phyloP scores from a whole-genome alignment of 1,284 basidiomycete genomes.

The Ceratobasidium sp. region DNA sequence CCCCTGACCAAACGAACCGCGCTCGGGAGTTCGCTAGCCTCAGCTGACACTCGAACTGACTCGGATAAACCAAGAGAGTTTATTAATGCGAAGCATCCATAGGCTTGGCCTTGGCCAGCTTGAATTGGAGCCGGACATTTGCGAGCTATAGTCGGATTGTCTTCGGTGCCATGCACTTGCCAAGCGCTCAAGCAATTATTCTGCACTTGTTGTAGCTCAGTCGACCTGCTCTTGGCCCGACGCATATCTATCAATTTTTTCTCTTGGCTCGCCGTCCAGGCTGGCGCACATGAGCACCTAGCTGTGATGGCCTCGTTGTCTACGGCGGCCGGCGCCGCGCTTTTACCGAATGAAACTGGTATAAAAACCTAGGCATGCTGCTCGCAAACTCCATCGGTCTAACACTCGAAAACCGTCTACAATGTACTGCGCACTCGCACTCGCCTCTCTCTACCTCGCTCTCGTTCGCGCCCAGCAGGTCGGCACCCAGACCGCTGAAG shows the following conservation, averaged over 20 bases:
- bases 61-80: slow-evolving; percentile 18
- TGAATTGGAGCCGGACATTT: slow-evolving; percentile 9
- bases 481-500: slow-evolving; percentile 26
- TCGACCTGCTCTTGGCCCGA: background rate
- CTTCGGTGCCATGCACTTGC: slow-evolving; percentile 19
- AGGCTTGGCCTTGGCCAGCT: background rate
- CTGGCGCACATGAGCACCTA: background rate
- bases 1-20: slow-evolving; percentile 12
- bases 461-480: slow-evolving; percentile 19
- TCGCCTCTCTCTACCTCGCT: slow-evolving; percentile 33
- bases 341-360: slow-evolving; percentile 2
- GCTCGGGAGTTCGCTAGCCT: background rate
- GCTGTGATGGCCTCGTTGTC: background rate
- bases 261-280: background rate
- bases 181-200: slow-evolving; percentile 12
- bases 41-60: slow-evolving; percentile 5
- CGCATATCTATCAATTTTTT: background rate
- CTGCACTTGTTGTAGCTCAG: background rate
- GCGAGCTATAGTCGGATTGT: slow-evolving; percentile 30
- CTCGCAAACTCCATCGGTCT: slow-evolving; percentile 22
- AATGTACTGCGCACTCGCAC: slow-evolving; percentile 33
- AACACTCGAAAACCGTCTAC: slow-evolving; percentile 6
- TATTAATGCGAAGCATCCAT: slow-evolving; percentile 8
- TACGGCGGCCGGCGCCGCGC: slow-evolving; percentile 8
- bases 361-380: slow-evolving; percentile 1